Evolutionary conservation across 176 grass and related monocot genomes (phyloP), one percentile per base, ranked within the genome.

Genomic region (Cocos nucifera): DNA sequence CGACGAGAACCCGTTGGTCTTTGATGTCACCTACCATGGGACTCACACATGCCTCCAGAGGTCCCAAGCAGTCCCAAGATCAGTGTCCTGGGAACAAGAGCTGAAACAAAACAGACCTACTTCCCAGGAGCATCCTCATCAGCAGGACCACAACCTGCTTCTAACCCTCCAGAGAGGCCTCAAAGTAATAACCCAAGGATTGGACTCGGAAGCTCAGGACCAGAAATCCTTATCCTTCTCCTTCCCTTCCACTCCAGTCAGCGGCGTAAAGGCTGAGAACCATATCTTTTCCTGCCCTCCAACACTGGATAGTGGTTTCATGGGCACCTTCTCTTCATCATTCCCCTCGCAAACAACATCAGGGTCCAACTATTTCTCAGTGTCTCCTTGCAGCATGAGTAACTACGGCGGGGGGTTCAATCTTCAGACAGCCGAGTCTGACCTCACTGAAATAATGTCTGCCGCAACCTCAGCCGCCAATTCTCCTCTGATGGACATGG

Each of bases 21-120:
- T 77, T 69, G 76, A 98, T 64, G 79, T 98, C 76, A 77, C 83
- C 9, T 98, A 98, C 78, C 21, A 62, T 22, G 87, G 81, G 5
- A 54, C 10, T 12, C 93, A 98, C 73, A 78, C 76, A 55, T 98
- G 93, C 66, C 62, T 18, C 15, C 78, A 76, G 65, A 74, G 24
- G 25, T 56, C 44, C 25, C 73, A 50, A 19, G 17, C 2, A 56
- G 23, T 21, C 17, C 6, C 26, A 22, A 22, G 24, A 61, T 51
- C 15, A n/a, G 51, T 4, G 29, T 50, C 17, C 56, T 4, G 59
- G 62, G 58, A 22, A 59, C 22, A 49, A 67, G 57, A 66, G 55
- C 63, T 28, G 66, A 58, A 28, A 35, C 63, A 24, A 57, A 26
- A 56, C 29, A 19, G 18, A 61, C 48, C 25, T 14, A 54, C 30